Evolutionary conservation across 225 moss, liverwort and hornwort species (phyloP), one percentile per base, ranked within the genome.

Genomic region (Rhytidiadelphus loreus): DNA sequence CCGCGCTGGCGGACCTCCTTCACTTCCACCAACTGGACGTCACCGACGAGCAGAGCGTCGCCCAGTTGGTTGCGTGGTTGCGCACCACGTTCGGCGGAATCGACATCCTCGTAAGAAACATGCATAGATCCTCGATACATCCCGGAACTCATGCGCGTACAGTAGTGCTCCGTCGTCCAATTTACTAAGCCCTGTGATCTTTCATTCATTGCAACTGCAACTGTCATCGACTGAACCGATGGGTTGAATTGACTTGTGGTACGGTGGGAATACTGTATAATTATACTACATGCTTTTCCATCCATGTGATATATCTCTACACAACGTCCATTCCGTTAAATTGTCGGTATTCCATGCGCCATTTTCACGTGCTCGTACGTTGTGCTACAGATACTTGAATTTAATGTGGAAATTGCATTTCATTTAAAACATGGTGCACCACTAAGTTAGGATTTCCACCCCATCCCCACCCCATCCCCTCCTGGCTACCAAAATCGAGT

Each of bases 11-110:
- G 32, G 83, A 35, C 37, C 46, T 56, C 21, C n/a, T 91, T 70
- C 69, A 77, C 21, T 91, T 88, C 82, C 91, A 88, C 82, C 86
- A 48, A 62, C 66, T 91, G 13, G 91, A 91, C 64, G 72, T 86
- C 80, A 88, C 88, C 66, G 69, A 82, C 50, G 77, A 85, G 52
- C 56, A 86, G 57, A 86, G 74, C 13, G 88, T 91, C 19, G 59
- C 13, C 20, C 46, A 75, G n/a, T 60, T 91, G 46, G 88, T 50
- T 8, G 39, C 88, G 28, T 85, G 81, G 85, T 72, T 88, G 88
- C 52, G 41, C 33, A 74, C 62, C 64, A 81, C 58, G n/a, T 88
- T 83, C 61, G 76, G 82, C 57, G 76, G 85, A 64, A 11, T 88
- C 41, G 77, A 91, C 46, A 91, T 88, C 63, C 75, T 91, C 26